phyloP scores from a whole-genome alignment of 2,329 filamentous ascomycete genomes.

The Trichophyton simii region DNA sequence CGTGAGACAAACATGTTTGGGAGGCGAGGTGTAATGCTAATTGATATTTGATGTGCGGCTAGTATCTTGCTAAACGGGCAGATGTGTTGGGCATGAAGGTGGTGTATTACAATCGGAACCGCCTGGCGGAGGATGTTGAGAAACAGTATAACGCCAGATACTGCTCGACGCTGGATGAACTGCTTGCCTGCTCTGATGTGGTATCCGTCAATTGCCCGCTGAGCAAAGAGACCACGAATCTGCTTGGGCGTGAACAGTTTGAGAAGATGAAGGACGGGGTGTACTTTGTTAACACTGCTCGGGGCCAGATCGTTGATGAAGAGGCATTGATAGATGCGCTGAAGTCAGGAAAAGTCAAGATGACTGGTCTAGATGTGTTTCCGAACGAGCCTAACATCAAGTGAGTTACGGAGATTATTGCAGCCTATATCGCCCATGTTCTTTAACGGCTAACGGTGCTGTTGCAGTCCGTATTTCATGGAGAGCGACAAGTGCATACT shows the following conservation, averaged over 20 bases:
- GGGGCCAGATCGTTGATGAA: constrained; percentile 41
- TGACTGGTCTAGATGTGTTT: constrained; percentile 41
- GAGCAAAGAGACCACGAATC: constrained; percentile 27
- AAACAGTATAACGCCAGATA: constrained; percentile 26
- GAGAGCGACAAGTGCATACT: constrained; percentile 32
- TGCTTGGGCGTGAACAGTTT: constrained; percentile 34
- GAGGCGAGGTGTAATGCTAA: background rate
- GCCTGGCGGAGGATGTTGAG: constrained; percentile 26
- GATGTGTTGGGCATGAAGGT: constrained; percentile 34
- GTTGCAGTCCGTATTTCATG: constrained; percentile 24
- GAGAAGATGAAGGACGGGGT: constrained; percentile 37
- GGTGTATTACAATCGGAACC: constrained; percentile 34
- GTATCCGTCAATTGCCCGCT: constrained; percentile 40
- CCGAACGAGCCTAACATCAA: constrained; percentile 33
- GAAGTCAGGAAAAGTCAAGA: constrained; percentile 34
- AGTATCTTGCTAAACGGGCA: constrained; percentile 31
- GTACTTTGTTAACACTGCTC: constrained; percentile 41
- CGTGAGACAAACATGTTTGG: too few species aligned
- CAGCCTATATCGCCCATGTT: too few species aligned
- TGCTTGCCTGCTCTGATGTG: constrained; percentile 32
- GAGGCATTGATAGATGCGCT: constrained; percentile 36
- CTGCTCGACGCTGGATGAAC: constrained; percentile 26
- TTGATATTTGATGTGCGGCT: background rate
- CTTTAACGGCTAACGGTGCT: background rate
- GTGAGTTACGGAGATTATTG: background rate